These are phyloP conservation scores for Penicillium sp. DNA, from an alignment of 2,329 filamentous ascomycete genomes.

Conservation along the genomic window DNA sequence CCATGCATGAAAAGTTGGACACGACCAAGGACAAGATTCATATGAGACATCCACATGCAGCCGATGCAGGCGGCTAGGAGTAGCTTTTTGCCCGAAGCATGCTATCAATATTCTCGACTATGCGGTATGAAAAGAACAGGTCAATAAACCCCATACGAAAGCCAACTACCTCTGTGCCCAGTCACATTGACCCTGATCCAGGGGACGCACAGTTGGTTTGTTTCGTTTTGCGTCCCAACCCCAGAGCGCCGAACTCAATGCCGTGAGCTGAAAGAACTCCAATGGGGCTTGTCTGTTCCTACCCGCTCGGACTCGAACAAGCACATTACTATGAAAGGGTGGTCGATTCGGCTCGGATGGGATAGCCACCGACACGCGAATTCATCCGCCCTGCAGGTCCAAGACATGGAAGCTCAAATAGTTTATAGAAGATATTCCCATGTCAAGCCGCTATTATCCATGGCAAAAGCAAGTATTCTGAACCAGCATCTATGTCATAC, in stretches of 20 bases:
- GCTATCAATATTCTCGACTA: neutral
- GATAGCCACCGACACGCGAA: neutral
- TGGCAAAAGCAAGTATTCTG: neutral
- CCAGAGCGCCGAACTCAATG: neutral
- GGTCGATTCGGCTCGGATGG: neutral
- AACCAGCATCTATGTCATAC: neutral
- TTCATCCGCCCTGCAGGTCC: neutral
- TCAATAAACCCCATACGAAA: neutral
- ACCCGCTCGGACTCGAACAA: too few relatives aligned
- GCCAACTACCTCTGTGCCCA: neutral
- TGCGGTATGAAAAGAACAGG: neutral
- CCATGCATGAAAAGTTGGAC: slow-evolving; percentile 21
- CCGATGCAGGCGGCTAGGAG: neutral
- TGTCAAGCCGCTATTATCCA: neutral
- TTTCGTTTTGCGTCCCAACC: neutral
- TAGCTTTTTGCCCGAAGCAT: neutral
- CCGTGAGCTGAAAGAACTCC: neutral
- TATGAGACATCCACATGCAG: neutral
- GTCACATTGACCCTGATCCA: neutral
- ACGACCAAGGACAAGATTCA: slow-evolving; percentile 12
- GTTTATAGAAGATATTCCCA: neutral
- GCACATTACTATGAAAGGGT: neutral
- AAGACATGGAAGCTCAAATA: neutral
- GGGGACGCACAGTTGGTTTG: neutral
- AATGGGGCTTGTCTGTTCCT: neutral